Base-by-base conservation (phyloP, 2,329 filamentous ascomycete genomes). In the Sclerotinia glacialis region DNA sequence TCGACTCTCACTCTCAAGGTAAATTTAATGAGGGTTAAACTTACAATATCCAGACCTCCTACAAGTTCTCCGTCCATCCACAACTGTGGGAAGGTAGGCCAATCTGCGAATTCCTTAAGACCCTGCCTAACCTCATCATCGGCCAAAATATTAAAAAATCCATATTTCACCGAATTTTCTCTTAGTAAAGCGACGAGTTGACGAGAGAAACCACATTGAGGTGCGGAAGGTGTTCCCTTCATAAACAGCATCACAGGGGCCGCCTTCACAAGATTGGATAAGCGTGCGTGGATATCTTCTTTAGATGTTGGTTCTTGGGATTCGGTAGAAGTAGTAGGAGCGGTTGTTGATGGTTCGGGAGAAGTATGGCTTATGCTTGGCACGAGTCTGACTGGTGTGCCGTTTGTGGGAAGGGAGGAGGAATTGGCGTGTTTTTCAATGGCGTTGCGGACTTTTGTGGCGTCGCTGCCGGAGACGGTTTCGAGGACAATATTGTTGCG, bases 171-270 rank as follows among this genome's bases (percentile, higher is more conserved):
- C 60, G 90, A 90, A 76, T 92, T 89, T 80, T 98, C 94, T 63
- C 95, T 86, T 74, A 99, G 80, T 56, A 99, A 86, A 34, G 83
- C 88, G 53, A 99, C 95, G 54, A 97, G 81, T 80, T 97, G 93
- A 72, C 94, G 69, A 72, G 92, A 96, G 80, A 99, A 99, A 2
- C 95, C 93, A 75, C 93, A 97, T 78, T 96, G 91, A 1, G 93
- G 93, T 42, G 87, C 85, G 71, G 88, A 91, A 0, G 93, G 93
- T 3, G 92, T 96, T n/a, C 93, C 93, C 81, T 97, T 97, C 92
- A 97, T 97, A 79, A 99, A 99, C 37, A 99, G 83, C 95, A 99
- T 99, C 42, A 99, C 93, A 0, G 93, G 92, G 42, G 95, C 94
- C 6, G 95, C 95, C 81, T 94, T 96, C 72, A 98, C 94, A 46